Evolutionary conservation across 805 yeast species (phyloP).

Genomic region (Debaryomyces prosopidis): DNA sequence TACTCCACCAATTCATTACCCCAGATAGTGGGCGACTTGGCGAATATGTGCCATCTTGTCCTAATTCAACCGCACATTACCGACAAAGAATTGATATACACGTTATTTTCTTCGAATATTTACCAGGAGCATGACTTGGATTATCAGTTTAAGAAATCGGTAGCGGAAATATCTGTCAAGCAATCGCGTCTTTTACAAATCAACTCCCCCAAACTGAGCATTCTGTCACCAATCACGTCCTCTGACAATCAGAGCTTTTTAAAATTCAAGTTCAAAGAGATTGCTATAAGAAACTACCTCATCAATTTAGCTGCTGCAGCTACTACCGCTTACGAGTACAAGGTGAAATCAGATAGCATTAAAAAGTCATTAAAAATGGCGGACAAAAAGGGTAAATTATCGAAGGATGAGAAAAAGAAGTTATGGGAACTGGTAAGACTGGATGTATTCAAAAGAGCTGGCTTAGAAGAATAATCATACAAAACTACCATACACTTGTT

Average conservation of each 20-base stretch:
- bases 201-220: constrained; percentile 22
- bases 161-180: constrained; percentile 50
- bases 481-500: background rate
- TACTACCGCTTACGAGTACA: constrained; percentile 53
- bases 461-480: constrained; percentile 28
- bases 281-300: constrained; percentile 50
- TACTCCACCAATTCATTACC: constrained; percentile 36
- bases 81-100: constrained; percentile 42
- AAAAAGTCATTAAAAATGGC: constrained; percentile 25
- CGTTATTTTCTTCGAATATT: constrained; percentile 42
- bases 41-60: constrained; percentile 38
- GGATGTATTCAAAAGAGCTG: constrained; percentile 51
- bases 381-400: constrained; percentile 30
- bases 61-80: constrained; percentile 42
- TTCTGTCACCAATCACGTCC: constrained; percentile 28
- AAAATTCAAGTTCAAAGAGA: constrained; percentile 40
- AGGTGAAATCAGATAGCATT: constrained; percentile 35
- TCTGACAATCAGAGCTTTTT: constrained; percentile 29
- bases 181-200: constrained; percentile 45
- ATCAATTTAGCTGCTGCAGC: constrained; percentile 57
- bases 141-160: constrained; percentile 41
- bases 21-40: constrained; percentile 43
- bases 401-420: constrained; percentile 41
- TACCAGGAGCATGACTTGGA: constrained; percentile 52
- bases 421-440: constrained; percentile 53